Evolutionary conservation across 1,284 basidiomycete genomes (phyloP).

Genomic region (Anthracocystis setariae): DNA sequence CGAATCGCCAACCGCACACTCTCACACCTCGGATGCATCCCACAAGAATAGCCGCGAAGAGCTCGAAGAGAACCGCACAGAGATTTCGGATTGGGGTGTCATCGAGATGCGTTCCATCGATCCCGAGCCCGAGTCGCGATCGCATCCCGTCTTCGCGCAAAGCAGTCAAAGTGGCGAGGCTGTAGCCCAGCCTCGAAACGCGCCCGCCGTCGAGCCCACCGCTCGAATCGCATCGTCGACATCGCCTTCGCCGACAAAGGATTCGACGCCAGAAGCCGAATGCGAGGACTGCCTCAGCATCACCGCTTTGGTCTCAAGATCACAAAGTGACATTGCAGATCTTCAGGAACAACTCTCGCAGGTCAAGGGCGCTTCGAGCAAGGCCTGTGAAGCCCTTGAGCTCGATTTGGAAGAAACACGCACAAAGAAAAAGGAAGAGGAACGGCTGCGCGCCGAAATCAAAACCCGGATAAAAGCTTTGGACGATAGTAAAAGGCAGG

Average conservation of each 20-base stretch:
- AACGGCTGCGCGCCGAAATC: slow-evolving; percentile 78
- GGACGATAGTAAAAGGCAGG: slow-evolving; percentile 85
- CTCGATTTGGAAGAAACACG: slow-evolving; percentile 79
- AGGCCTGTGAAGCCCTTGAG: slow-evolving; percentile 73
- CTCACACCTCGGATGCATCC: slow-evolving; percentile 73
- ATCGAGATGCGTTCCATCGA: slow-evolving; percentile 70
- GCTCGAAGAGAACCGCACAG: slow-evolving; percentile 77
- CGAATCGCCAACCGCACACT: slow-evolving; percentile 69
- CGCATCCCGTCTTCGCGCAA: slow-evolving; percentile 20
- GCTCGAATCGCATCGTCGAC: slow-evolving; percentile 7
- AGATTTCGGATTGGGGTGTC: slow-evolving; percentile 73
- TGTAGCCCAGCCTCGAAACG: slow-evolving; percentile 2
- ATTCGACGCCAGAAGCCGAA: slow-evolving; percentile 5
- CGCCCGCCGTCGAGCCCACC: slow-evolving; percentile 3
- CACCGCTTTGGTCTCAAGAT: slow-evolving; percentile 26
- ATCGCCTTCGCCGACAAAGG: slow-evolving; percentile 3
- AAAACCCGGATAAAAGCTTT: slow-evolving; percentile 82
- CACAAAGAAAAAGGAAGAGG: slow-evolving; percentile 83
- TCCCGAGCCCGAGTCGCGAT: slow-evolving; percentile 30
- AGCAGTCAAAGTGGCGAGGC: slow-evolving; percentile 8
- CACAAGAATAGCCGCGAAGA: slow-evolving; percentile 59
- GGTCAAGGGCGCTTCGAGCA: slow-evolving; percentile 73
- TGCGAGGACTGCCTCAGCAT: slow-evolving; percentile 30
- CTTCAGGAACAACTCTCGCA: slow-evolving; percentile 81
- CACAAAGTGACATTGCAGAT: slow-evolving; percentile 66